Conservation (phyloP, 257 asterid species). For the Cynanchum wilfordii region DNA sequence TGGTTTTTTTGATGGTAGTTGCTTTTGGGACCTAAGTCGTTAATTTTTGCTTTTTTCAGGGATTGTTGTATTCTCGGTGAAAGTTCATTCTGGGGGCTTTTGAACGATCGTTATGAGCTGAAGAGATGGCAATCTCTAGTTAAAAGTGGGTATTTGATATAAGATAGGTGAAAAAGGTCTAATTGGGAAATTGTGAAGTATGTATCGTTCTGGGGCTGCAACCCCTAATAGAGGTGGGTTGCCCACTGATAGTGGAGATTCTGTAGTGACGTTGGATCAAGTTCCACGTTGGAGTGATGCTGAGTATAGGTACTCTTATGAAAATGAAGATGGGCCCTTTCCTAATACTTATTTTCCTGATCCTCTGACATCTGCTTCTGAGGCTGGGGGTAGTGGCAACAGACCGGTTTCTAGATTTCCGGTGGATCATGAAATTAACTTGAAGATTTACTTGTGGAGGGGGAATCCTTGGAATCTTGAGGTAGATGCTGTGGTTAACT, state of each 20-base stretch:
- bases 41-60: slow-evolving; percentile 8
- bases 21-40: not conserved
- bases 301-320: slow-evolving; percentile 57
- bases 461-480: slow-evolving; percentile 95
- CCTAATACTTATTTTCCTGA: slow-evolving; percentile 58
- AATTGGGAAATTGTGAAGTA: slow-evolving; percentile 29
- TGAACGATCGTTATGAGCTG: slow-evolving; percentile 1
- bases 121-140: not conserved
- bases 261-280: slow-evolving; percentile 77
- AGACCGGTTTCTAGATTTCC: slow-evolving; percentile 72
- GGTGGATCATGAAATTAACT: slow-evolving; percentile 65
- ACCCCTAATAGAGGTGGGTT: slow-evolving; percentile 62
- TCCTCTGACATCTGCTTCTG: slow-evolving; percentile 66
- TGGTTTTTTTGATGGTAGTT: not conserved
- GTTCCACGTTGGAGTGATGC: slow-evolving; percentile 80
- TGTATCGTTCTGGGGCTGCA: slow-evolving; percentile 53
- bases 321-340: slow-evolving; percentile 56
- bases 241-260: slow-evolving; percentile 65
- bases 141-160: slow-evolving; percentile 10
- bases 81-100: not conserved
- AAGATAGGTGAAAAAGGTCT: slow-evolving; percentile 25
- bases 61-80: not conserved
- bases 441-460: slow-evolving; percentile 88
- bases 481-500: slow-evolving; percentile 95
- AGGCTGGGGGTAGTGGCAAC: slow-evolving; percentile 58